phyloP scores from a whole-genome alignment of 2,329 filamentous ascomycete species.

The Apiospora malaysiana region DNA sequence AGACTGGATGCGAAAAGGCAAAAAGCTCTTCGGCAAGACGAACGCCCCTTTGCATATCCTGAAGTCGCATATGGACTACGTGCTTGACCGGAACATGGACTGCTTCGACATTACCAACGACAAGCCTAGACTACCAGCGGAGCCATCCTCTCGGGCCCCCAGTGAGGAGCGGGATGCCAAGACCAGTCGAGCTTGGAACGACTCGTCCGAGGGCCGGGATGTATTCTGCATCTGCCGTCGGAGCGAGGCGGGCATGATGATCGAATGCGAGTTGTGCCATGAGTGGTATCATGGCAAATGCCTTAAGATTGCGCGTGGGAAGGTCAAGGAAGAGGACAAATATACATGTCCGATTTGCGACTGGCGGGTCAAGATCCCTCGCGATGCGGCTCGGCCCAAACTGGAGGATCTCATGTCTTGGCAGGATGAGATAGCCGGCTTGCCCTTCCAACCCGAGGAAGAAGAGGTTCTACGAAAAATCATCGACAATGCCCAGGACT shows the following conservation, averaged over 20 bases:
- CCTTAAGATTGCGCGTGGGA: conserved; percentile 94
- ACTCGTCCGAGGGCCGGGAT: conserved; percentile 64
- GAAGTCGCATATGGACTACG: conserved; percentile 91
- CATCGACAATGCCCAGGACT: conserved; percentile 81
- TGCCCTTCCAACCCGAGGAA: conserved; percentile 96
- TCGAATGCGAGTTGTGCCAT: conserved; percentile 96
- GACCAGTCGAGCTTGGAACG: conserved; percentile 58
- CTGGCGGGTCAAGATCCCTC: conserved; percentile 94
- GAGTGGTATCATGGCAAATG: conserved; percentile 99
- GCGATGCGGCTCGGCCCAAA: conserved; percentile 93
- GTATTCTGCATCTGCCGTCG: conserved; percentile 97
- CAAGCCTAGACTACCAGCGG: conserved; percentile 86
- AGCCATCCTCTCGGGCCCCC: conserved; percentile 87
- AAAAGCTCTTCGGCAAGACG: conserved; percentile 97
- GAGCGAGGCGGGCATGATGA: conserved; percentile 98
- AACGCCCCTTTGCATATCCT: conserved; percentile 97
- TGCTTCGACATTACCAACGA: conserved; percentile 90
- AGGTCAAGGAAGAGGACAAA: conserved; percentile 97
- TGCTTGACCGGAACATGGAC: conserved; percentile 84
- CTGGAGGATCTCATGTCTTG: conserved; percentile 86
- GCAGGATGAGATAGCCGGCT: conserved; percentile 77
- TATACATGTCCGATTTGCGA: conserved; percentile 99
- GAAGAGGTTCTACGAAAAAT: conserved; percentile 87
- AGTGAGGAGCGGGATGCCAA: conserved; percentile 57
- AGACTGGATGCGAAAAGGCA: conserved; percentile 98